Evolutionary conservation across 2,329 filamentous ascomycete species (phyloP).

Genomic region (Aciculosporium take): DNA sequence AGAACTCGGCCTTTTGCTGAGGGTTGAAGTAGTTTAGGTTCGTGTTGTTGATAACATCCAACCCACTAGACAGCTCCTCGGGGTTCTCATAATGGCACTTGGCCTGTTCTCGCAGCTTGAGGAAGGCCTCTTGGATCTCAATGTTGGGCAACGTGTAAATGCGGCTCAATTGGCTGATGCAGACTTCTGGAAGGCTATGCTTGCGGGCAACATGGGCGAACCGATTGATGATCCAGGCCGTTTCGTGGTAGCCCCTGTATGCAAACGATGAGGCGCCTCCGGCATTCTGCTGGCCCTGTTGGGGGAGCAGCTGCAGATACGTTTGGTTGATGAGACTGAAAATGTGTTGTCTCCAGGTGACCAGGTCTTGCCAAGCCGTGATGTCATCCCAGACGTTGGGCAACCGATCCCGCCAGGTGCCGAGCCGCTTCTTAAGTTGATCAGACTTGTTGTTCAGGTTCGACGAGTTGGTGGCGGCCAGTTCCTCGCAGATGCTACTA

Average conservation of each 20-base stretch:
- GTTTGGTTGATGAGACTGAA: slow-evolving; percentile 94
- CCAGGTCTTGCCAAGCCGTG: slow-evolving; percentile 95
- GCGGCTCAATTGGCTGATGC: slow-evolving; percentile 88
- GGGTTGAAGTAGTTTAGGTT: slow-evolving; percentile 97
- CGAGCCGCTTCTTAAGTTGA: slow-evolving; percentile 84
- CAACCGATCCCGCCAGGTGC: slow-evolving; percentile 87
- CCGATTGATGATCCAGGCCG: slow-evolving; percentile 98
- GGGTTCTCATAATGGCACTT: slow-evolving; percentile 98
- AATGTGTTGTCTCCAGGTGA: slow-evolving; percentile 99
- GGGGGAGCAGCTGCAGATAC: slow-evolving; percentile 73
- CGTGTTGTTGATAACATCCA: slow-evolving; percentile 99
- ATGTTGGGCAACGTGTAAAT: slow-evolving; percentile 99
- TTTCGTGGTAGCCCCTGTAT: slow-evolving; percentile 95
- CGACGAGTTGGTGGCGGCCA: slow-evolving; percentile 65
- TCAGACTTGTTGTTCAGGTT: slow-evolving; percentile 92
- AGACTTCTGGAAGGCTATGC: slow-evolving; percentile 91
- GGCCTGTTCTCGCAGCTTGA: slow-evolving; percentile 95
- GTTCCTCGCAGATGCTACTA: slow-evolving; percentile 85
- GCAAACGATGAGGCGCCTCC: slow-evolving; percentile 79
- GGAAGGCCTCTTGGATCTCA: slow-evolving; percentile 96
- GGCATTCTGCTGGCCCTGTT: slow-evolving; percentile 58
- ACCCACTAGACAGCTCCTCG: slow-evolving; percentile 75
- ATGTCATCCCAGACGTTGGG: slow-evolving; percentile 99
- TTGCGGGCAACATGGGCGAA: slow-evolving; percentile 97
- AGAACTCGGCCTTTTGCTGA: slow-evolving; percentile 96